Evolutionary conservation across 2,329 filamentous ascomycete genomes (phyloP), one percentile per base, ranked within the genome.

Genomic region (Nannizziopsis arthrosporioides): DNA sequence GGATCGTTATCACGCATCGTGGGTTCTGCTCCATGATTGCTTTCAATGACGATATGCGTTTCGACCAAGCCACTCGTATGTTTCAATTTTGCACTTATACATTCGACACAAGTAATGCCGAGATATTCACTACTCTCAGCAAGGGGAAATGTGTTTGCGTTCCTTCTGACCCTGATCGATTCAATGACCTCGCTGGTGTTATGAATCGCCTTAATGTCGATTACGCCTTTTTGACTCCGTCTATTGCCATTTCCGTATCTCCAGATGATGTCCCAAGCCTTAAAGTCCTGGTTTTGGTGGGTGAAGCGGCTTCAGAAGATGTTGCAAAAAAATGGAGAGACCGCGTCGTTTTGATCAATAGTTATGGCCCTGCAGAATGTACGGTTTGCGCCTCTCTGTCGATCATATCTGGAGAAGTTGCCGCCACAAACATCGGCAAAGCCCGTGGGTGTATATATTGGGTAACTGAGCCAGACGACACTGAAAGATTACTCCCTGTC

Each of bases 1-100:
- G 76, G 2, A 71, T 78, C 19, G 72, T 77, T 36, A 75, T 79
- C 49, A 73, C 70, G 2, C 78, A 82, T 52, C 62, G 63, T 0
- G 55, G 68, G 2, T 66, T 68, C 0, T 73, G 77, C 50, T 42
- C 73, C 69, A 0, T 59, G 65, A 18, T 42, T 15, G 18, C 18
- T 11, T 12, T 8, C 27, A 37, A 48, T 34, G n/a, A 9, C 8
- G 0, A 68, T 70, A 0, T 61, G 76, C 4, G 65, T 66, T 32
- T 46, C 19, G 48, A 38, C 12, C 38, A 42, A 22, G 36, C 52
- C 10, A 50, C 53, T 1, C 52, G 59, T 22, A 53, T 59, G 6
- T 53, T 63, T 7, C 63, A 71, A 42, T 70, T 70, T 52, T 61
- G 62, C 2, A 65, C 65, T 1, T 69, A 66, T 49, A 64, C 61